These are phyloP conservation scores for Phlebiopsis flavidoalba DNA, from an alignment of 768 basidiomycete species.

Conservation along the genomic window DNA sequence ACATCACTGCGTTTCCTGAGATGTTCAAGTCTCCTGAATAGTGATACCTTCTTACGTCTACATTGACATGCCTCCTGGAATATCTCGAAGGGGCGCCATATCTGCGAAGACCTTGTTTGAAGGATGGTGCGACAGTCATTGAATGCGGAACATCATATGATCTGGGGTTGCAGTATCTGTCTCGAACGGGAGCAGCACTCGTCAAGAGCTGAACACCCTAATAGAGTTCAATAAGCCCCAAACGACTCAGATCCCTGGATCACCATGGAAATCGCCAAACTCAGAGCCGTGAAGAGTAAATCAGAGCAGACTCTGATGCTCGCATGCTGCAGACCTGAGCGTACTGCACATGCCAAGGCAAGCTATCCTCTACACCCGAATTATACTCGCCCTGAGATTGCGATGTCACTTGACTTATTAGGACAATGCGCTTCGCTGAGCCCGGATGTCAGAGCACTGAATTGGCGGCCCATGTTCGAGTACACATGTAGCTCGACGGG, in stretches of 20 bases:
- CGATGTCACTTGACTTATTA: neutral
- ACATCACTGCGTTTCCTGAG: slow-evolving; percentile 48
- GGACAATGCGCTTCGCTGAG: slow-evolving; percentile 81
- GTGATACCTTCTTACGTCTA: slow-evolving; percentile 41
- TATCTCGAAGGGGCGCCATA: slow-evolving; percentile 26
- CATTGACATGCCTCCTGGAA: slow-evolving; percentile 29
- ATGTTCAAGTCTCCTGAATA: slow-evolving; percentile 54
- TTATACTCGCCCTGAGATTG: neutral
- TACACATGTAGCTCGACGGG: slow-evolving; percentile 75
- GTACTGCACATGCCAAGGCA: slow-evolving; percentile 80
- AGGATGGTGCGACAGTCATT: slow-evolving; percentile 30
- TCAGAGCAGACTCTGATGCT: slow-evolving; percentile 79
- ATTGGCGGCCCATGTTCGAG: slow-evolving; percentile 82
- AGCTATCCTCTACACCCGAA: slow-evolving; percentile 8
- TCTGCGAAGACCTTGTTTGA: slow-evolving; percentile 53
- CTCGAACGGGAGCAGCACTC: slow-evolving; percentile 17
- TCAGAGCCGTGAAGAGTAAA: slow-evolving; percentile 76
- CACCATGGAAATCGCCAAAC: slow-evolving; percentile 61
- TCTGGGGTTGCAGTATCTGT: slow-evolving; percentile 17
- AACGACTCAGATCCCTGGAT: slow-evolving; percentile 47
- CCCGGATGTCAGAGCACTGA: slow-evolving; percentile 53
- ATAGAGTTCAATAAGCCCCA: slow-evolving; percentile 48
- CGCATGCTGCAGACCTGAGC: slow-evolving; percentile 82
- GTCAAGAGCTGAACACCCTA: slow-evolving; percentile 49
- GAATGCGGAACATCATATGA: neutral